Evolutionary conservation across 2,329 filamentous ascomycete species (phyloP).

Genomic region (Myriosclerotinia scirpicola): DNA sequence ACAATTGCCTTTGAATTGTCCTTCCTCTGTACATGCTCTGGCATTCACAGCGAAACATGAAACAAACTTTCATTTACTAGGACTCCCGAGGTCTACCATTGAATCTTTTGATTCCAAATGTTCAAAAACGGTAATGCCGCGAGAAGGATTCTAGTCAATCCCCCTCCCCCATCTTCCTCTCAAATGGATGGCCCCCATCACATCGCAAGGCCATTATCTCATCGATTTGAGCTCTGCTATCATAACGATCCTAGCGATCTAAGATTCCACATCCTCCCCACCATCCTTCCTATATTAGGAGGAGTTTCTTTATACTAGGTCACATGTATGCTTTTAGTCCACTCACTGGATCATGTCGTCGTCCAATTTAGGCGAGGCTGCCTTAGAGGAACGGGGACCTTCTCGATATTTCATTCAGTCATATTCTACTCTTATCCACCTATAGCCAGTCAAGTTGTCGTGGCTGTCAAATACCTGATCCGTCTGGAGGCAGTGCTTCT

Average conservation of each 20-base stretch:
- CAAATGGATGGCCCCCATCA: slow-evolving; percentile 13
- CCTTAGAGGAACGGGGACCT: slow-evolving; percentile 25
- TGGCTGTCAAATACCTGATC: slow-evolving; percentile 31
- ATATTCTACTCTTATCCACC: slow-evolving; percentile 25
- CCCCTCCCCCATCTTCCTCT: slow-evolving; percentile 2
- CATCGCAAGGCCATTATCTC: slow-evolving; percentile 7
- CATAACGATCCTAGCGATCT: slow-evolving; percentile 18
- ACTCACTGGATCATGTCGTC: slow-evolving; percentile 25
- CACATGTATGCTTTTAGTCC: slow-evolving; percentile 27
- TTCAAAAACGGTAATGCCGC: slow-evolving; percentile 9
- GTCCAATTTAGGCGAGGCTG: slow-evolving; percentile 30
- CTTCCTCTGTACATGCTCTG: background rate
- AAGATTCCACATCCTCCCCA: slow-evolving; percentile 15
- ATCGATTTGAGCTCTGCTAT: slow-evolving; percentile 18
- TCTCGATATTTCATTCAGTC: slow-evolving; percentile 19
- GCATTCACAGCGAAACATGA: background rate
- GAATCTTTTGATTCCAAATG: background rate
- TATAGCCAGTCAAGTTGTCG: slow-evolving; percentile 32
- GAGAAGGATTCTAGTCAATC: slow-evolving; percentile 18
- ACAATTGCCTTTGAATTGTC: background rate
- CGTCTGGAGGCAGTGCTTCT: slow-evolving; percentile 36
- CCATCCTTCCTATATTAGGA: slow-evolving; percentile 6
- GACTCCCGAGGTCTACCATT: background rate
- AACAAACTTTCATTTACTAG: background rate
- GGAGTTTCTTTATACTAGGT: slow-evolving; percentile 23